Conservation (phyloP, 169 alveolate species). For the Babesia sp. region DNA sequence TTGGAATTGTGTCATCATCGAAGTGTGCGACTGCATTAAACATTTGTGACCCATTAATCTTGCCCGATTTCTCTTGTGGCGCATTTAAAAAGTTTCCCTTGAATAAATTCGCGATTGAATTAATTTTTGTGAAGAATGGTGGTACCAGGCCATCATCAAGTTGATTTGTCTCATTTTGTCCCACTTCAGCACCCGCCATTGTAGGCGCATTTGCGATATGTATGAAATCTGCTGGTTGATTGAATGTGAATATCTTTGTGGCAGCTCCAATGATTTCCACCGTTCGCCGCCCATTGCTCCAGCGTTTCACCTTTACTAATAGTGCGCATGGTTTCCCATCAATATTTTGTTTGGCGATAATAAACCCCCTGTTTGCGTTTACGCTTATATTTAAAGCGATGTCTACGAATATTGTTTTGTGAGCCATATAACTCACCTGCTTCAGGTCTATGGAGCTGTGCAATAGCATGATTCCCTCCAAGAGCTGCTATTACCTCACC, state of each 20-base stretch:
- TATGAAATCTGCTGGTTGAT: constrained; percentile 60
- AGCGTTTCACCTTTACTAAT: constrained; percentile 29
- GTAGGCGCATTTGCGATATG: constrained; percentile 37
- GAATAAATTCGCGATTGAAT: constrained; percentile 43
- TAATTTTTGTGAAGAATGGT: constrained; percentile 53
- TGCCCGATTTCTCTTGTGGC: background rate
- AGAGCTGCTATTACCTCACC: constrained; percentile 34
- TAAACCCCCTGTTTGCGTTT: constrained; percentile 24
- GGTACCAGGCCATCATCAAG: constrained; percentile 23
- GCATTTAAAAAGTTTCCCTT: background rate
- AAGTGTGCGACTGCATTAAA: constrained; percentile 61
- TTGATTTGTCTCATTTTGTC: background rate
- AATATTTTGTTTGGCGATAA: constrained; percentile 18
- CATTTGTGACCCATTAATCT: constrained; percentile 6
- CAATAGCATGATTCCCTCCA: constrained; percentile 49
- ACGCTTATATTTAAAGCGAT: constrained; percentile 43
- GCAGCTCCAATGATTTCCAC: constrained; percentile 52
- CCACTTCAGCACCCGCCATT: constrained; percentile 32
- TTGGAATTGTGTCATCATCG: constrained; percentile 42
- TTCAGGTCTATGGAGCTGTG: constrained; percentile 12
- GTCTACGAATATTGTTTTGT: background rate
- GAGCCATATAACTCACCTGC: background rate
- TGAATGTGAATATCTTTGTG: constrained; percentile 31
- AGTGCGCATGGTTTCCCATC: constrained; percentile 47
- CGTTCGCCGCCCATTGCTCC: constrained; percentile 52